A percentile compares a stretch with the other conserved stretches of the same genome.
These are phyloP conservation scores for Geotrichum siamense DNA, from an alignment of 1,139 yeast species.

Conservation along the genomic window DNA sequence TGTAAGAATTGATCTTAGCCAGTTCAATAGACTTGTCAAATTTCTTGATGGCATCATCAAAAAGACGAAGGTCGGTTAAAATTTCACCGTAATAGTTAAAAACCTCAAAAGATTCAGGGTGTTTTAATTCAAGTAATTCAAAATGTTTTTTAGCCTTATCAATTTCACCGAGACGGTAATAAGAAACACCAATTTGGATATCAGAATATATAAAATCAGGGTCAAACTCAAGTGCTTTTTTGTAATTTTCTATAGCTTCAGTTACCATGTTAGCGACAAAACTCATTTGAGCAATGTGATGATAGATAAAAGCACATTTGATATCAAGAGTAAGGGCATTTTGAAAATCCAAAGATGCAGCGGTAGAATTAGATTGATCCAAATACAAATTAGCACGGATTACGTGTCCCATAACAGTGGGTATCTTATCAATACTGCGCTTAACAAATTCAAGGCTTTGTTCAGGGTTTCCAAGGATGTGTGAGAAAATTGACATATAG, in stretches of 20 bases:
- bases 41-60: slow-evolving; percentile 67
- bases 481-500: slow-evolving; percentile 73
- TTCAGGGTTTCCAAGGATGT: slow-evolving; percentile 67
- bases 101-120: slow-evolving; percentile 85
- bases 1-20: slow-evolving; percentile 43
- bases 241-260: slow-evolving; percentile 69
- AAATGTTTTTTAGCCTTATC: slow-evolving; percentile 60
- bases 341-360: slow-evolving; percentile 63
- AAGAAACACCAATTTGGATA: slow-evolving; percentile 88
- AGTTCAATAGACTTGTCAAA: slow-evolving; percentile 82
- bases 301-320: slow-evolving; percentile 71
- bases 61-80: slow-evolving; percentile 71
- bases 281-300: slow-evolving; percentile 90
- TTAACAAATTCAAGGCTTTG: slow-evolving; percentile 55
- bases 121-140: slow-evolving; percentile 62
- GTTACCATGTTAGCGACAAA: slow-evolving; percentile 72
- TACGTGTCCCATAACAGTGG: slow-evolving; percentile 78
- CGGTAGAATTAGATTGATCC: slow-evolving; percentile 55
- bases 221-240: slow-evolving; percentile 67
- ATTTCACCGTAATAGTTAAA: slow-evolving; percentile 96
- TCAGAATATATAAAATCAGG: slow-evolving; percentile 74
- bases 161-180: slow-evolving; percentile 70
- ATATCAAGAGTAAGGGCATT: slow-evolving; percentile 67
- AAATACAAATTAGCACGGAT: slow-evolving; percentile 80
- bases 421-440: slow-evolving; percentile 56